Evolutionary conservation across 2,329 filamentous ascomycete species (phyloP), one percentile per base, ranked within the genome.

Genomic region (Calonectria fujianensis): DNA sequence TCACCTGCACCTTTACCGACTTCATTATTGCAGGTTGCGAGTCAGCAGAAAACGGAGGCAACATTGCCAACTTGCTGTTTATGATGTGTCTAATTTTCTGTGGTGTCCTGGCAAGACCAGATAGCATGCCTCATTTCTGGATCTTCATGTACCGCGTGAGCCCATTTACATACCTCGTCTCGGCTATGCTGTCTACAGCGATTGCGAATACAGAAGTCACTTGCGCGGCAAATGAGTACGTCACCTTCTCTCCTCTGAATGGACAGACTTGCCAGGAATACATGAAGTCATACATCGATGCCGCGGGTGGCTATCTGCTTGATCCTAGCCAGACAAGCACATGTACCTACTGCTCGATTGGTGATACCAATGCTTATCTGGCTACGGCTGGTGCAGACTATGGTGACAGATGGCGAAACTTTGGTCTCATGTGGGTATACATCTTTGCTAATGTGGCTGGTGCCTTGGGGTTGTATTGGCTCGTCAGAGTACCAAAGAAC

Each of bases 121-220:
- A 91, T 11, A 89, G 89, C 14, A 85, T 89, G 32, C 93, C 92
- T 2, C 91, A 91, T 5, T 90, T 91, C 74, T 85, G 80, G 80
- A 80, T 82, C 50, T 80, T 81, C 35, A 78, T 82, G 80, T 96
- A 96, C 85, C 91, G 94, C 61, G 86, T 96, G 64, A 95, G 93
- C 0, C 95, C 96, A 0, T 94, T 98, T 79, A 96, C 94, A 0
- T 98, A 98, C 83, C 87, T 97, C 20, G 91, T 96, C 32, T 90
- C 90, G 13, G 94, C 93, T 29, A 92, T 98, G 86, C 84, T 96
- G 0, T 90, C 93, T 0, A 91, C 90, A 0, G 94, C 91, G 4
- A 86, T 98, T 7, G 94, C 94, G 51, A 93, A 94, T 79, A 91
- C 91, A 0, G 64, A 85, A 0, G 92, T 96, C 39, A 78, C 83